Conservation (phyloP, 192 early-diverging fungal species). For the Backusella circina region DNA sequence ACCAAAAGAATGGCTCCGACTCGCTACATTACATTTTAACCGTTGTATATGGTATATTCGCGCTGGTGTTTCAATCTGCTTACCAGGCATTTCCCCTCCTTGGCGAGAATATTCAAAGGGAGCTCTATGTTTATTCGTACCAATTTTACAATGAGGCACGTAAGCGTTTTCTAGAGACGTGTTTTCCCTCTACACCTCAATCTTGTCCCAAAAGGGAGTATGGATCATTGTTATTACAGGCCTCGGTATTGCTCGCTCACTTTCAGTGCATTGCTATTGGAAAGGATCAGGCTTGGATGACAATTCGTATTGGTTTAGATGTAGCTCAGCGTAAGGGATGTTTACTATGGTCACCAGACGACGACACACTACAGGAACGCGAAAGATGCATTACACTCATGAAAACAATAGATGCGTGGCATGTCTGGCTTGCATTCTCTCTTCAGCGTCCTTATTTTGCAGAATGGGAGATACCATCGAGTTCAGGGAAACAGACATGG, state of each 20-base stretch:
- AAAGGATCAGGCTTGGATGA: conserved; percentile 11
- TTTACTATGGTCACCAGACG: not conserved
- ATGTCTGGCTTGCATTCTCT: conserved; percentile 8
- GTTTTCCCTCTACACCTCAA: not conserved
- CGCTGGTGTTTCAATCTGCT: not conserved
- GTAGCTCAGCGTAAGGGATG: not conserved
- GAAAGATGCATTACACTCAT: not conserved
- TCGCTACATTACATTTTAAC: not conserved
- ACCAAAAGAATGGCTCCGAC: not conserved
- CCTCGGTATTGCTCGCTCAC: conserved; percentile 8
- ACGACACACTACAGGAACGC: not conserved
- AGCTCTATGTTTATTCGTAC: not conserved
- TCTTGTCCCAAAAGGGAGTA: not conserved
- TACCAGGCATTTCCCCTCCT: not conserved
- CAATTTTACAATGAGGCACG: conserved; percentile 1
- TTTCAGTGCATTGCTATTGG: conserved; percentile 11
- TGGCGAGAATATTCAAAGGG: not conserved
- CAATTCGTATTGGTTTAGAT: not conserved
- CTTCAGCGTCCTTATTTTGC: not conserved
- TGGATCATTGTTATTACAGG: not conserved
- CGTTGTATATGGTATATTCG: conserved; percentile 1
- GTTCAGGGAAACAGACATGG: not conserved
- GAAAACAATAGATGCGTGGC: conserved; percentile 2
- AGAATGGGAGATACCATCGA: not conserved
- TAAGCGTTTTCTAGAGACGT: not conserved